phyloP scores from a whole-genome alignment of 208 protist genomes.

The Wallacemonas sp. region DNA sequence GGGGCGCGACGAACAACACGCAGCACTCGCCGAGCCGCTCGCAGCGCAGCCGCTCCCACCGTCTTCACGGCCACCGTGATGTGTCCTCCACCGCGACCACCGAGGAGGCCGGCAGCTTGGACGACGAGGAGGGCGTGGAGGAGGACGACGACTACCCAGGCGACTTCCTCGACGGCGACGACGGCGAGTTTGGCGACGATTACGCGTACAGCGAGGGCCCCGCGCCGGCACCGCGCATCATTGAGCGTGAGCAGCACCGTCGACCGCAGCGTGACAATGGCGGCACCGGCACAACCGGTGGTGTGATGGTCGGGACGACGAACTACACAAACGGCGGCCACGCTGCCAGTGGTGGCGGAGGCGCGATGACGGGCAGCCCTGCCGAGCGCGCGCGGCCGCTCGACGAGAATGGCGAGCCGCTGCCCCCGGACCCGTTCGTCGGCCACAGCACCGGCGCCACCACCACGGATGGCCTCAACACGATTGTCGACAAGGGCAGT shows the following conservation, averaged over 20 bases:
- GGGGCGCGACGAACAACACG: slow-evolving; percentile 14
- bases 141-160: slow-evolving; percentile 22
- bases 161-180: slow-evolving; percentile 29
- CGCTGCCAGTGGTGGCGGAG: slow-evolving; percentile 15
- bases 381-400: background rate
- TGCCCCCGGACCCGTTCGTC: background rate
- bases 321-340: slow-evolving; percentile 15
- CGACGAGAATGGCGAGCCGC: slow-evolving; percentile 6
- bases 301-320: slow-evolving; percentile 4
- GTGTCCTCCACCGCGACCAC: slow-evolving; percentile 76
- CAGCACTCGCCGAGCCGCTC: slow-evolving; percentile 33
- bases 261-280: slow-evolving; percentile 22
- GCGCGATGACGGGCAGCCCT: background rate
- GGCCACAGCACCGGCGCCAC: slow-evolving; percentile 18
- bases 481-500: slow-evolving; percentile 15
- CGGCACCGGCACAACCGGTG: background rate
- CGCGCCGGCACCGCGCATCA: slow-evolving; percentile 70
- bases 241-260: slow-evolving; percentile 85
- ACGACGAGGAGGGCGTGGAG: slow-evolving; percentile 31
- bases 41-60: slow-evolving; percentile 32
- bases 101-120: slow-evolving; percentile 68
- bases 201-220: slow-evolving; percentile 22
- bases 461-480: slow-evolving; percentile 21
- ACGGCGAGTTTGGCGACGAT: slow-evolving; percentile 11
- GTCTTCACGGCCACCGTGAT: slow-evolving; percentile 18